Percentiles rank a stretch among this genome's conserved stretches.
Evolutionary conservation across 2,329 filamentous ascomycete genomes (phyloP).

Genomic region (Aspergillus luchuensis): DNA sequence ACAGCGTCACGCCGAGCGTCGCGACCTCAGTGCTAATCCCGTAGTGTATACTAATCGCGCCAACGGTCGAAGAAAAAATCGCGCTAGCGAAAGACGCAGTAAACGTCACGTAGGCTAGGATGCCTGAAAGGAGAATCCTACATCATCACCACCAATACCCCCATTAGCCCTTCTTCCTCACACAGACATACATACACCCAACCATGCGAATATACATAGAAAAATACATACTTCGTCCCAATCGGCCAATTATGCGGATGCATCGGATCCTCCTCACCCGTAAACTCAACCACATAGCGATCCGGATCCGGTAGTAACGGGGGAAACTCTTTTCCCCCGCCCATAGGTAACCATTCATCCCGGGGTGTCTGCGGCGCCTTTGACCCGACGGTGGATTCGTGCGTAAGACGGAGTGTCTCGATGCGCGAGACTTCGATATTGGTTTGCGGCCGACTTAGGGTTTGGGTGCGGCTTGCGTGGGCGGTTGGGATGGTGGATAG

Average conservation of each 20-base stretch:
- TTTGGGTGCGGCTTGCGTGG: constrained; percentile 1
- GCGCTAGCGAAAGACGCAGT: constrained; percentile 55
- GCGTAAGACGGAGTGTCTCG: constrained; percentile 30
- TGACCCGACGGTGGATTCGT: constrained; percentile 31
- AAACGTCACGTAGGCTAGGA: constrained; percentile 50
- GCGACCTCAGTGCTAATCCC: constrained; percentile 47
- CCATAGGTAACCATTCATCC: constrained; percentile 32
- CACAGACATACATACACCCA: background rate
- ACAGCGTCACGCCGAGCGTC: constrained; percentile 50
- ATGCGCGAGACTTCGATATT: constrained; percentile 33
- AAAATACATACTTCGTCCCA: constrained; percentile 41
- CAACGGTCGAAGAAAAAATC: constrained; percentile 69
- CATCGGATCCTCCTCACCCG: constrained; percentile 53
- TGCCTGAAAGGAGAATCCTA: constrained; percentile 20
- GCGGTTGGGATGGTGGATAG: background rate
- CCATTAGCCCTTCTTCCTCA: too few species aligned
- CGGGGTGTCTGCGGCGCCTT: constrained; percentile 17
- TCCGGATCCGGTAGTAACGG: constrained; percentile 53
- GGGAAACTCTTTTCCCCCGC: constrained; percentile 24
- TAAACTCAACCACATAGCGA: constrained; percentile 58
- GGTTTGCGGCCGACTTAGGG: constrained; percentile 25
- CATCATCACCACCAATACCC: background rate
- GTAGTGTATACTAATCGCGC: constrained; percentile 53
- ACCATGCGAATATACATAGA: constrained; percentile 1
- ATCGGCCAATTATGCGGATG: constrained; percentile 56